Percentiles rank a stretch among this genome's conserved stretches.
These are phyloP conservation scores for Balakata baccata DNA, from an alignment of 345 rosid species.

Conservation along the genomic window DNA sequence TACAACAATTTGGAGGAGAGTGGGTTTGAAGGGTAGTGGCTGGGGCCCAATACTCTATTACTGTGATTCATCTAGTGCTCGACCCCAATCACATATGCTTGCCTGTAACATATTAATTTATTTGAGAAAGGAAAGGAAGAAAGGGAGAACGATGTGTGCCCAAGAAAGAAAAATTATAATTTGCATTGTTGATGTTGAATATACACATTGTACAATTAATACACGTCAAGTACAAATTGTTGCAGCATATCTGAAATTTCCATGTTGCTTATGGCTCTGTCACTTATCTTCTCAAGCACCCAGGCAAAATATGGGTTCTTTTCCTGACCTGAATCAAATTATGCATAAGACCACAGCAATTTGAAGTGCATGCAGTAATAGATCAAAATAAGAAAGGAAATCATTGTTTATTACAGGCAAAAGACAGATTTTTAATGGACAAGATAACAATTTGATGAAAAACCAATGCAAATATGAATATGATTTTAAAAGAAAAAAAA, in stretches of 20 bases:
- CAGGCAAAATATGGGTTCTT: slow-evolving; percentile 21
- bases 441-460: too few species aligned
- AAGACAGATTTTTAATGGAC: not conserved
- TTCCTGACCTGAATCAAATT: slow-evolving; percentile 28
- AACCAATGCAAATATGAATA: too few species aligned
- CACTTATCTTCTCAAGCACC: slow-evolving; percentile 26
- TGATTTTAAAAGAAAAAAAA: too few species aligned
- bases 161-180: slow-evolving; percentile 4
- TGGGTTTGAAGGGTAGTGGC: not conserved
- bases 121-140: not conserved
- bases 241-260: slow-evolving; percentile 6
- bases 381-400: not conserved
- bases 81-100: not conserved
- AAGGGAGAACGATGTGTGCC: not conserved
- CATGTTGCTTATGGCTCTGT: slow-evolving; percentile 20
- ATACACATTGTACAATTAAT: slow-evolving; percentile 29
- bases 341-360: not conserved
- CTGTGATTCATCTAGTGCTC: too few species aligned
- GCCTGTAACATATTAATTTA: slow-evolving; percentile 1
- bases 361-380: not conserved
- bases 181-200: slow-evolving; percentile 5
- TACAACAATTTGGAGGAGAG: not conserved
- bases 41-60: too few species aligned
- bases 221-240: slow-evolving; percentile 25
- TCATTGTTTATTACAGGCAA: not conserved